A percentile compares a stretch with the other conserved stretches of the same genome.
Conservation (phyloP, 441 rosid species). For the Breynia disticha region DNA sequence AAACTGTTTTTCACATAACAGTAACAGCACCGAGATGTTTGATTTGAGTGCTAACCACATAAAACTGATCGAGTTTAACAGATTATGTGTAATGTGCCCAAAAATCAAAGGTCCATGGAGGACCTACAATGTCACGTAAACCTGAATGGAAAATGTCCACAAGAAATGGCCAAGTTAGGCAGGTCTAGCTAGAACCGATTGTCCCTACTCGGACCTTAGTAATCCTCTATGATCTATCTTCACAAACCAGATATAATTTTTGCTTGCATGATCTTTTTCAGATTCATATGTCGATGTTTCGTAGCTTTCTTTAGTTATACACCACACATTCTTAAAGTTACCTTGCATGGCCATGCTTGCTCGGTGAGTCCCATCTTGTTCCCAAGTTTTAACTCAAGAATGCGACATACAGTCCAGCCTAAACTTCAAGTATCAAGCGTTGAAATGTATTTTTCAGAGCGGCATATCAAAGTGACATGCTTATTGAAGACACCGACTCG, state of each 20-base stretch:
- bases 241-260: constrained; percentile 7
- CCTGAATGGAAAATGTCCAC: constrained; percentile 9
- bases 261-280: constrained; percentile 5
- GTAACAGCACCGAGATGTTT: neutral
- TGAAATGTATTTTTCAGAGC: neutral
- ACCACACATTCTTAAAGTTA: constrained; percentile 39
- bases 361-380: constrained; percentile 27
- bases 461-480: neutral
- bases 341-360: constrained; percentile 31
- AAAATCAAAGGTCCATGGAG: constrained; percentile 21
- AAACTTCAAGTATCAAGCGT: neutral
- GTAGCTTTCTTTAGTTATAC: constrained; percentile 34
- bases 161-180: constrained; percentile 1
- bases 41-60: neutral
- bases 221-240: constrained; percentile 9
- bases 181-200: constrained; percentile 1
- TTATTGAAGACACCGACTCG: neutral
- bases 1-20: no score
- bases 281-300: constrained; percentile 18
- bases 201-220: constrained; percentile 7
- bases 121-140: constrained; percentile 18
- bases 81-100: constrained; percentile 9
- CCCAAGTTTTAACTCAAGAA: neutral
- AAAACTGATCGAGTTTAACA: neutral
- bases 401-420: no score